Evolutionary conservation across 106 monocot species (phyloP), one percentile per base, ranked within the genome.

Genomic region (Dendrobium catenatum): DNA sequence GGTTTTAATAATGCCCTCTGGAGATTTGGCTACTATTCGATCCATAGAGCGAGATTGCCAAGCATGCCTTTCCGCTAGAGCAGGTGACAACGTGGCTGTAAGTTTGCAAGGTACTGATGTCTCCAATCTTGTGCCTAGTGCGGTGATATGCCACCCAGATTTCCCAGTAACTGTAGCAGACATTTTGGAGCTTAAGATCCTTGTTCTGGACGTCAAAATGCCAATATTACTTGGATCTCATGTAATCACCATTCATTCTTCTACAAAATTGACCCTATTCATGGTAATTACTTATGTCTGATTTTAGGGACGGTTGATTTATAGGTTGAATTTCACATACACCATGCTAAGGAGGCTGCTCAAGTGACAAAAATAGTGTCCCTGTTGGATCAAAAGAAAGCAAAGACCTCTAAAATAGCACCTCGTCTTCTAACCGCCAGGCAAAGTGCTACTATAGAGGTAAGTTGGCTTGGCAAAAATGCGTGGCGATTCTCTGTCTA

Each of bases 1-100:
- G 96, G 90, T 97, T 76, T 61, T 92, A 55, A 85, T 97, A 58
- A 92, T 97, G 94, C 96, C 96, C 27, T 85, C 85, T 20, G 86
- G 94, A 68, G 86, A 90, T 43, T 20, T 86, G 59, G 90, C 85
- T 44, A 86, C 86, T n/a, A 86, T 97, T 64, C 85, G 87, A 33
- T 82, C 85, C 18, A 92, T 97, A 16, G 86, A 90, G 83, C 83
- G 88, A 55, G 92, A 92, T 82, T 90, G 89, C 20, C 33, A 42
- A 59, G 44, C 77, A 31, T 97, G 94, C 78, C 85, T 22, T 80
- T 26, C 79, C 40, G 94, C 96, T 29, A 94, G 89, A 86, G 94
- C 96, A 78, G 96, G 96, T 58, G 96, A 94, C 64, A 89, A 92
- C 82, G 86, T 94, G 27, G 82, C 83, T 54, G 75, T 92, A 51